phyloP scores from a whole-genome alignment of 2,329 filamentous ascomycete genomes.

The Diaporthe helianthi region DNA sequence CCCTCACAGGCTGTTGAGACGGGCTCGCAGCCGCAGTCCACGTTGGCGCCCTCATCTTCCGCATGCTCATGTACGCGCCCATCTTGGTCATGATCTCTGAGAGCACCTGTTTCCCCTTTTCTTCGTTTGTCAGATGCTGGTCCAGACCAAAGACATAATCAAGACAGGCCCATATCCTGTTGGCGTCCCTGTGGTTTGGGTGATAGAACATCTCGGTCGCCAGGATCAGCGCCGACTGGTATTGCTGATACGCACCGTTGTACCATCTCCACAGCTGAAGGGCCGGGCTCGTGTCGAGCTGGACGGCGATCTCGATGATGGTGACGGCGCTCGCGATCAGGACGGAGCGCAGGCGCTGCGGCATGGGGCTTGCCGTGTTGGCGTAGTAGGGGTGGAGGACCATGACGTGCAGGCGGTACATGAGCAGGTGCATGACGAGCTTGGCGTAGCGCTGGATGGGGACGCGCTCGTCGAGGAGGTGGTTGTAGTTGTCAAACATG shows the following conservation, averaged over 20 bases:
- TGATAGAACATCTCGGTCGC: conserved; percentile 70
- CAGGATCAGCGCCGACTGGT: conserved; percentile 73
- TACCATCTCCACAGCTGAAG: conserved; percentile 75
- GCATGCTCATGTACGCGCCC: conserved; percentile 63
- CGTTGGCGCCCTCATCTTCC: conserved; percentile 62
- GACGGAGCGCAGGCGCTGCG: conserved; percentile 68
- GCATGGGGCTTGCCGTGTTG: conserved; percentile 56
- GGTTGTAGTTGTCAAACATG: conserved; percentile 71
- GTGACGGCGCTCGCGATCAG: conserved; percentile 66
- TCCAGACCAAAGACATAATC: conserved; percentile 76
- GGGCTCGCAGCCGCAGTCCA: conserved; percentile 50
- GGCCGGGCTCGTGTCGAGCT: conserved; percentile 51
- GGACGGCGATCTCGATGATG: conserved; percentile 56
- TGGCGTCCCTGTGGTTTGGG: conserved; percentile 63
- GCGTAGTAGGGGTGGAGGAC: conserved; percentile 72
- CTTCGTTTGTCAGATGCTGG: conserved; percentile 54
- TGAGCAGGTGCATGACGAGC: conserved; percentile 69
- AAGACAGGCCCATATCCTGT: conserved; percentile 73
- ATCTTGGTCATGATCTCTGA: conserved; percentile 68
- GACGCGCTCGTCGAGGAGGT: conserved; percentile 63
- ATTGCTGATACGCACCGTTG: conserved; percentile 73
- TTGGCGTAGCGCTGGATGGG: conserved; percentile 70
- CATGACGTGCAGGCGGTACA: conserved; percentile 70
- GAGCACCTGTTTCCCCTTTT: conserved; percentile 68
- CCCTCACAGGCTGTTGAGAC: conserved; percentile 45